Evolutionary conservation across 345 rosid genomes (phyloP).

Genomic region (Passiflora organensis): DNA sequence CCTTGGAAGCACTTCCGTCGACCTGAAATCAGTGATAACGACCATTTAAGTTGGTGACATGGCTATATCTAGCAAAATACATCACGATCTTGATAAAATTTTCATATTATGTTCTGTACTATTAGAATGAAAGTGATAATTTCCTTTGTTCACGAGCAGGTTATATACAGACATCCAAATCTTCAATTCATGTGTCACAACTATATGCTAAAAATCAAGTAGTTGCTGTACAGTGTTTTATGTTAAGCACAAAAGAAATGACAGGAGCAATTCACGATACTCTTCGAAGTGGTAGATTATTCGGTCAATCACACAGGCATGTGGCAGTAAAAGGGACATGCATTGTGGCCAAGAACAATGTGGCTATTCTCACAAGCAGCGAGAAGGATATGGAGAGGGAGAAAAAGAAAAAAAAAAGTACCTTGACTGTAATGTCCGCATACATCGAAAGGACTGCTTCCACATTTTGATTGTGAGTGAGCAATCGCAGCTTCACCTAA

Average conservation of each 20-base stretch:
- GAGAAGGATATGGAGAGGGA: neutral
- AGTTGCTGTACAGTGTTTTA: too few species aligned
- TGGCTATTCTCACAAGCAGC: neutral
- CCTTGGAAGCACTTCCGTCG: conserved; percentile 51
- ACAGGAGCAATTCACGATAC: too few species aligned
- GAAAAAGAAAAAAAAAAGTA: conserved; percentile 21
- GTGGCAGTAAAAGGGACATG: neutral
- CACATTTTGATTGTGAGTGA: conserved; percentile 73
- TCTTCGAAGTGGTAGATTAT: too few species aligned
- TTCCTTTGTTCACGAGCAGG: too few species aligned
- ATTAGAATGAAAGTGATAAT: too few species aligned
- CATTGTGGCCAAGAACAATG: neutral
- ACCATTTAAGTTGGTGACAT: neutral
- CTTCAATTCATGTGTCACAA: neutral
- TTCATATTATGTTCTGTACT: too few species aligned
- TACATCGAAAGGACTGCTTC: conserved; percentile 80
- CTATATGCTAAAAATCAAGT: neutral
- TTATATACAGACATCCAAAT: too few species aligned
- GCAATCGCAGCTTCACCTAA: conserved; percentile 77
- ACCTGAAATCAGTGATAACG: conserved; percentile 36
- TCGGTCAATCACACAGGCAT: too few species aligned
- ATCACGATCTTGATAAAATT: too few species aligned
- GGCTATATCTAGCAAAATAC: too few species aligned
- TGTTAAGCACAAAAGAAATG: too few species aligned
- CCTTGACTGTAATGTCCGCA: conserved; percentile 72